Evolutionary conservation across 371 early-diverging fungal species (phyloP).

Genomic region (Syncephalastrum monosporum): DNA sequence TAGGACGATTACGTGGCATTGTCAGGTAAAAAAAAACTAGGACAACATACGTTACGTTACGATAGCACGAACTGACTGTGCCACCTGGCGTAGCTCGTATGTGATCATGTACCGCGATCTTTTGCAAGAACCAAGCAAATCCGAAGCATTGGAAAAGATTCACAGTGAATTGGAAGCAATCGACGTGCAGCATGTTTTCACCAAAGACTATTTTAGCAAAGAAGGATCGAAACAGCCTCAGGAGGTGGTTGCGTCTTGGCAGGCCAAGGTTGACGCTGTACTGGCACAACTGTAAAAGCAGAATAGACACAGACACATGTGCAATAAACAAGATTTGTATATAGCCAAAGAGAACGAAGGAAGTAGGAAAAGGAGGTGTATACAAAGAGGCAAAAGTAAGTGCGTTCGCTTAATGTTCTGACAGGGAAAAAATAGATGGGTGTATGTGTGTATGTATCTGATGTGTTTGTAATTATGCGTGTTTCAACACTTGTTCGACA

Average conservation of each 20-base stretch:
- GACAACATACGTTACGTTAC: background rate
- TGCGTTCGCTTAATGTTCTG: too few relatives aligned
- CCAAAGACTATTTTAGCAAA: conserved; percentile 33
- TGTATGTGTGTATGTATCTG: too few relatives aligned
- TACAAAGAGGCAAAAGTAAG: too few relatives aligned
- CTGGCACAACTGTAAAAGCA: background rate
- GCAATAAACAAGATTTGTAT: background rate
- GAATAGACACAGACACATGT: background rate
- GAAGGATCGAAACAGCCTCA: background rate
- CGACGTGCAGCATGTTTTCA: conserved; percentile 33
- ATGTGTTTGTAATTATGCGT: too few relatives aligned
- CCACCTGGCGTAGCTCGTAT: conserved; percentile 21
- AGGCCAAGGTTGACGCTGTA: conserved; percentile 3
- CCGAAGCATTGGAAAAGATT: conserved; percentile 18
- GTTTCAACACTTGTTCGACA: conserved; percentile 18
- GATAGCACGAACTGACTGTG: background rate
- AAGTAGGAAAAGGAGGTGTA: too few relatives aligned
- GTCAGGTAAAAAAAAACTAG: conserved; percentile 33
- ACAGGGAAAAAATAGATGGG: too few relatives aligned
- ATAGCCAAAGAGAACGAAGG: too few relatives aligned
- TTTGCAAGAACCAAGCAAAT: conserved; percentile 21
- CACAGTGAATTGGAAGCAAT: conserved; percentile 32
- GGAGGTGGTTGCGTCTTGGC: conserved; percentile 1
- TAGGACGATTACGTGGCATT: conserved; percentile 54
- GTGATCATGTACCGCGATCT: conserved; percentile 29